Evolutionary conservation across 305 asterid genomes (phyloP), one percentile per base, ranked within the genome.

Genomic region (Fraxinus baroniana): DNA sequence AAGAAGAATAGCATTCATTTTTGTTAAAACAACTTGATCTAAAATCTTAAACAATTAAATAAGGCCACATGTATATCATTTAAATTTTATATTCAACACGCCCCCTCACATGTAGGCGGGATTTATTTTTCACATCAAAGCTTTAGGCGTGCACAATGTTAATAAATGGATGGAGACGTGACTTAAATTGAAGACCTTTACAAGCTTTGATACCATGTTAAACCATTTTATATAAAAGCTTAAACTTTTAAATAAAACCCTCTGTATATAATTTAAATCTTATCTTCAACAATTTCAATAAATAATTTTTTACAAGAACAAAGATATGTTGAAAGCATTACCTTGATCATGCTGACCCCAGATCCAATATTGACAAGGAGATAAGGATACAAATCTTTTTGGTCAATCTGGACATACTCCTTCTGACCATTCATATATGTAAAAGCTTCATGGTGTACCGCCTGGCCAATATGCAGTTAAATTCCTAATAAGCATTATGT

Each of bases 311-410:
- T 79, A 57, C 70, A 49, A 66, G 68, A 77, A 77, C 33, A 83
- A 57, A n/a, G 68, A 57, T 57, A 55, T 37, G 49, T 52, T 39
- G 77, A 52, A 46, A 52, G 76, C 24, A 49, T 76, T 86, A 94
- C 99, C 98, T 97, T 97, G 84, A 97, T 97, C 99, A 97, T 94
- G 96, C 99, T 92, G 78, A 94, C 98, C 28, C 99, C 99, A 37
- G 99, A 96, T 35, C 99, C 99, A 81, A 96, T 89, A 80, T 93
- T 96, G 78, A 96, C 98, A 46, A 97, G 98, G 81, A 97, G 98
- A 85, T 97, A 97, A 20, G 99, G 99, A 86, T 91, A 97, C 75
- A 97, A 86, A 85, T 97, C 98, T 74, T 91, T 87, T 78, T 92
- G 96, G 86, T 91, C 92, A 74, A 97, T 93, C 89, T 93, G 95